Percentiles rank a stretch among this genome's conserved stretches.
Evolutionary conservation across 2,329 filamentous ascomycete genomes (phyloP).

Genomic region (Colletotrichum nymphaeae): DNA sequence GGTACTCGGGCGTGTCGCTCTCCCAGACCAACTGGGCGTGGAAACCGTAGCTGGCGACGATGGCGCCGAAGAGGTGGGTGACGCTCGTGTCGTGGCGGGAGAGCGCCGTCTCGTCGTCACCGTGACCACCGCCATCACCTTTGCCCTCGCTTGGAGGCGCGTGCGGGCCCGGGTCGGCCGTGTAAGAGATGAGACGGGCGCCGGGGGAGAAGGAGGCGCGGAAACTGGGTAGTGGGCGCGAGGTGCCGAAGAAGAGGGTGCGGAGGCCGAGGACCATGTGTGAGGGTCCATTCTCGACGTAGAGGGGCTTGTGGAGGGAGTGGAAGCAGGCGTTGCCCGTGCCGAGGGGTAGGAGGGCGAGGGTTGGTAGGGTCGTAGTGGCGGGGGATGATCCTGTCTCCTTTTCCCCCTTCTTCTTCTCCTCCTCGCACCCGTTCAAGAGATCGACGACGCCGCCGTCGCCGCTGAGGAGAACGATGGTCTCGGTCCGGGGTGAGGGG

Average conservation of each 20-base stretch:
- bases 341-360: conserved; percentile 70
- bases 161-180: conserved; percentile 27
- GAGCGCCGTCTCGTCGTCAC: background rate
- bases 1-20: conserved; percentile 86
- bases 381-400: background rate
- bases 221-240: conserved; percentile 71
- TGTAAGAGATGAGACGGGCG: conserved; percentile 58
- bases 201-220: conserved; percentile 70
- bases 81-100: conserved; percentile 47
- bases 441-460: conserved; percentile 90
- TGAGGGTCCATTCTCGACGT: conserved; percentile 52
- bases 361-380: conserved; percentile 48
- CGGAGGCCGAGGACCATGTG: conserved; percentile 63
- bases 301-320: conserved; percentile 69
- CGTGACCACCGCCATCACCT: background rate
- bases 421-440: conserved; percentile 69
- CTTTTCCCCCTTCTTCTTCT: background rate
- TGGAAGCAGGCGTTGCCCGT: conserved; percentile 75
- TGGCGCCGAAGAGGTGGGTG: conserved; percentile 73
- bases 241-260: conserved; percentile 68
- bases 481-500: conserved; percentile 49
- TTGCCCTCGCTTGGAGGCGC: background rate
- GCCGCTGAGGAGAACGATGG: conserved; percentile 83
- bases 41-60: conserved; percentile 91
- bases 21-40: conserved; percentile 91